Base-by-base conservation (phyloP, 2,329 filamentous ascomycete species). In the Colletotrichum tropicicola region DNA sequence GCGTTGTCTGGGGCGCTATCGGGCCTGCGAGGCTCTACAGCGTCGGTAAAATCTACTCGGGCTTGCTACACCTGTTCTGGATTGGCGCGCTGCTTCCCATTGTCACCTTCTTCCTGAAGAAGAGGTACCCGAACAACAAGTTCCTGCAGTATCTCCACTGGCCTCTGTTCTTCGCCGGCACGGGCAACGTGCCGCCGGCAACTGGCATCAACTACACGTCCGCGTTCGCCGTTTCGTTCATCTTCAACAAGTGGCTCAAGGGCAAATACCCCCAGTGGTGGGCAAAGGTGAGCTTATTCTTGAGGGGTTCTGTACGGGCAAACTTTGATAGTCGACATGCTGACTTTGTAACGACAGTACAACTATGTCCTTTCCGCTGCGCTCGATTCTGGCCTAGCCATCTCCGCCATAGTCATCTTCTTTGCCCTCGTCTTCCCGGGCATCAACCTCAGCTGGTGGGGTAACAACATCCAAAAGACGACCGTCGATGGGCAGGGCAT, bases 1-100 rank as follows among this genome's bases (percentile, higher is more conserved):
- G 79, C 1, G 75, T 85, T 13, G 79, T 85, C 59, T 85, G 83
- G 83, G 85, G 81, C 45, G 77, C 80, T n/a, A 79, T 86, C 15
- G 84, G 85, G 2, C 85, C 84, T 0, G 73, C 75, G 2, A 77
- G 83, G 13, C 75, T 85, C 2, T 85, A 83, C 72, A 80, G 77
- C 5, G 73, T 73, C 13, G 83, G 82, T 5, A 74, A 76, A 51
- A 82, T 84, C 43, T 85, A 85, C 70, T 79, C 77, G 3, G 71
- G 75, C 1, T 72, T 85, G 21, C 71, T 85, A 17, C 81, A 84
- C 66, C 83, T 85, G 70, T 85, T 85, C 74, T 84, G 81, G 79
- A 81, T 85, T 21, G 84, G 61, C 23, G 61, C 61, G 2, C 10
- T 65, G 5, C 13, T 65, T 9, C 61, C 61, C 2, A 17, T 65